Evolutionary conservation across 805 yeast genomes (phyloP), one percentile per base, ranked within the genome.

Genomic region (Blastobotrys attinorum): DNA sequence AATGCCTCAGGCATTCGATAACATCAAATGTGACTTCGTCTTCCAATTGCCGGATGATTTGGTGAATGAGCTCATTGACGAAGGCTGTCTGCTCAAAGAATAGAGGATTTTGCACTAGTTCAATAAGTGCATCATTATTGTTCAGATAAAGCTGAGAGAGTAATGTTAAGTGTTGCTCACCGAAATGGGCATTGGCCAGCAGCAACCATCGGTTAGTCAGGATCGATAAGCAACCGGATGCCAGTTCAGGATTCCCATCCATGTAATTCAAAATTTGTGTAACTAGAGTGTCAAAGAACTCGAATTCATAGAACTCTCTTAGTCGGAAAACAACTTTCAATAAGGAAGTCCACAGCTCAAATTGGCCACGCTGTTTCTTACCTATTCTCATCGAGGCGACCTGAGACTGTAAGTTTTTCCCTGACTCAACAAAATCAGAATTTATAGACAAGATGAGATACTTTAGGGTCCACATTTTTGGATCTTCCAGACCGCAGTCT

Each of bases 201-300:
- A 46, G 8, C 6, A 50, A 35, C 54, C 54, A 50, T 20, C 54
- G 41, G 13, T 32, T 35, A 4, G 48, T 27, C 18, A 49, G 25
- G 7, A 20, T 15, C 4, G 31, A 11, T 8, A 49, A 22, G 22
- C n/a, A 16, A 8, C 10, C 33, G 4, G 31, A 13, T n/a, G 37
- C 20, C 10, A 15, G 11, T 10, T 25, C 21, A 3, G 47, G 37
- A 11, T 38, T 7, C 21, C 33, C 32, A 16, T 10, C 20, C 2
- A 42, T 22, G 11, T 21, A 37, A 6, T 20, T 22, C 13, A 44
- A 21, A 36, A 36, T 22, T 10, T 31, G 31, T 7, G 38, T 20
- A 22, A 42, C 32, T 3, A 48, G 29, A 15, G 18, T 10, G 22
- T 41, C 39, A 22, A 41, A 43, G 2, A 17, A 27, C 10, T 42